phyloP scores from a whole-genome alignment of 1,139 yeast species.

The Tardiomyces digboiensis region DNA sequence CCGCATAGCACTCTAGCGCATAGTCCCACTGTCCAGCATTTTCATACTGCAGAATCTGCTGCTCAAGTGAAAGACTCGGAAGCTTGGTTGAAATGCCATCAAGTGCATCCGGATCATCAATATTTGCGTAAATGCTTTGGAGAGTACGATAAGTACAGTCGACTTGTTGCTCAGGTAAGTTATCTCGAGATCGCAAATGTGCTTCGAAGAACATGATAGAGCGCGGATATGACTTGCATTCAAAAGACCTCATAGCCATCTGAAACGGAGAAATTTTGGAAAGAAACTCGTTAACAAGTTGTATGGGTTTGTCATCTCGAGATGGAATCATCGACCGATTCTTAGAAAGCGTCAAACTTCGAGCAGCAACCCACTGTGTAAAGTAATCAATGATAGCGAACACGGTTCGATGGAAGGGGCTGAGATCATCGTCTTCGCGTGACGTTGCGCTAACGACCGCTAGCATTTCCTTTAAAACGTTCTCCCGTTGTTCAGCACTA shows the following conservation, averaged over 20 bases:
- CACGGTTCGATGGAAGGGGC: constrained; percentile 58
- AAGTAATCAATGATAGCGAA: constrained; percentile 79
- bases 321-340: constrained; percentile 4
- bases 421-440: constrained; percentile 40
- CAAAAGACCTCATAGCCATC: constrained; percentile 71
- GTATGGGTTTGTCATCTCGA: constrained; percentile 1
- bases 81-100: constrained; percentile 78
- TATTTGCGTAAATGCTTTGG: constrained; percentile 73
- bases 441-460: constrained; percentile 42
- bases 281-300: constrained; percentile 28
- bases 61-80: constrained; percentile 57
- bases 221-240: constrained; percentile 80
- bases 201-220: constrained; percentile 86
- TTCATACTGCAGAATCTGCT: constrained; percentile 70
- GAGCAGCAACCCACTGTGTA: constrained; percentile 51
- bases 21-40: constrained; percentile 82
- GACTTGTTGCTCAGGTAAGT: constrained; percentile 17
- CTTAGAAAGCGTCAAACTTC: constrained; percentile 2
- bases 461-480: constrained; percentile 48
- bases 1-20: constrained; percentile 80
- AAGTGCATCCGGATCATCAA: constrained; percentile 84
- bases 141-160: constrained; percentile 28
- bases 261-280: constrained; percentile 52
- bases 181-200: constrained; percentile 41
- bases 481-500: constrained; percentile 33